Evolutionary conservation across 225 moss, liverwort and hornwort genomes (phyloP), one percentile per base, ranked within the genome.

Genomic region (Physcomitrellopsis africana): DNA sequence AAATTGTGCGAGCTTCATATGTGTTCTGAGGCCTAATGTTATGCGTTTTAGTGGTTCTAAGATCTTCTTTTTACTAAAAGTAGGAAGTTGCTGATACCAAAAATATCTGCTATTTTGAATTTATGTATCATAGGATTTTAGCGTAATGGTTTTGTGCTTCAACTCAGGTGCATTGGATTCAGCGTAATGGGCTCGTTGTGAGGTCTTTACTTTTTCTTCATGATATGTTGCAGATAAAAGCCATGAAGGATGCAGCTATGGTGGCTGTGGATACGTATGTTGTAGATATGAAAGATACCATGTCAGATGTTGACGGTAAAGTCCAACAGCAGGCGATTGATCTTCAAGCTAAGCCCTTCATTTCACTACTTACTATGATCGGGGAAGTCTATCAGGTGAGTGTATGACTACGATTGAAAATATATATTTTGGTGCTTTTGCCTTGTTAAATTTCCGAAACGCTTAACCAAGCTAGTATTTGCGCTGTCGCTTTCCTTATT

Each of bases 341-440:
- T 67, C 83, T 93, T 73, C 93, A 92, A 83, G 90, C 87, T 43
- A 99, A 91, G 76, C 95, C 99, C 22, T 99, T 99, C 73, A 91
- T 95, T 67, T 99, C 99, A 64, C 78, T 99, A 55, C 88, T 99
- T 56, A 86, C 82, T 60, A 75, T 99, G 69, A 79, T 99, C 62
- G 95, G 95, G 76, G 99, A 93, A 83, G 85, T 99, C 24, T 99
- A 99, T 77, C 86, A 94, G 97, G 97, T 99, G 45, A 53, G 78
- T 60, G 64, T 54, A 45, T 22, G 60, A 69, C 56, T 19, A n/a
- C n/a, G 71, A 74, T 45, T 43, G 11, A 57, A 67, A 57, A 37
- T 66, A 43, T 16, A 8, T 57, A 15, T 49, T 56, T 41, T 42
- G 15, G 65, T 73, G 52, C 75, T 52, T 68, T 59, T 65, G 9